Percentiles rank a stretch among this genome's conserved stretches.
These are phyloP conservation scores for Candida sphagnicola DNA, from an alignment of 805 yeast species.

Conservation along the genomic window DNA sequence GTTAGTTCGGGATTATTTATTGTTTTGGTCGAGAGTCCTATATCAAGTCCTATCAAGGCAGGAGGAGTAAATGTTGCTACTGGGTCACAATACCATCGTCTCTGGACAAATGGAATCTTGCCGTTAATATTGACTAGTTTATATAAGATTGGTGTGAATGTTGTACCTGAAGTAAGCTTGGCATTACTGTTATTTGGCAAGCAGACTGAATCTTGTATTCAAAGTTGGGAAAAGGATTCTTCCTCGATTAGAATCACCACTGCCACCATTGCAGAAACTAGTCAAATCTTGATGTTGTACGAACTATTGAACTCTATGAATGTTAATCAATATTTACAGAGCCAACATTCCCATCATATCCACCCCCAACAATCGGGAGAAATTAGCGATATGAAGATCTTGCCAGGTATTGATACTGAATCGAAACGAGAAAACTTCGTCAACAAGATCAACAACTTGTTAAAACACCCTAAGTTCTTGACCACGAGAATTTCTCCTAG, in stretches of 20 bases:
- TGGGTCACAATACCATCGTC: conserved; percentile 57
- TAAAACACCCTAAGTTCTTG: conserved; percentile 84
- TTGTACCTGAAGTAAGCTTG: conserved; percentile 60
- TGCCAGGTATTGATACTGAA: conserved; percentile 59
- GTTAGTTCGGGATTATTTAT: conserved; percentile 60
- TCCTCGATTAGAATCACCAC: conserved; percentile 35
- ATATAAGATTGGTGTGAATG: conserved; percentile 57
- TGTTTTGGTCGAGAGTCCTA: conserved; percentile 68
- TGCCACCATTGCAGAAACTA: conserved; percentile 36
- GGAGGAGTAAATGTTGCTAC: conserved; percentile 56
- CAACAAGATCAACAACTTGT: conserved; percentile 61
- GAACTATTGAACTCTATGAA: conserved; percentile 53
- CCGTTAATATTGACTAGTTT: conserved; percentile 61
- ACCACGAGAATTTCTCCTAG: conserved; percentile 64
- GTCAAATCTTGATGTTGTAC: conserved; percentile 62
- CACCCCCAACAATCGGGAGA: conserved; percentile 5
- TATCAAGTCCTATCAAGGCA: conserved; percentile 60
- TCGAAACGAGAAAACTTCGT: conserved; percentile 57
- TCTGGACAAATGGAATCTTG: conserved; percentile 86
- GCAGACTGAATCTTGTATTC: conserved; percentile 62
- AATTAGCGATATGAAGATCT: conserved; percentile 28
- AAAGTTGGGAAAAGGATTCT: conserved; percentile 64
- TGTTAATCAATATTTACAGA: conserved; percentile 43
- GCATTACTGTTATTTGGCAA: conserved; percentile 60
- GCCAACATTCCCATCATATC: conserved; percentile 7